These are phyloP conservation scores for Tolypocladium endophyticum DNA, from an alignment of 2,329 filamentous ascomycete genomes.

Conservation along the genomic window DNA sequence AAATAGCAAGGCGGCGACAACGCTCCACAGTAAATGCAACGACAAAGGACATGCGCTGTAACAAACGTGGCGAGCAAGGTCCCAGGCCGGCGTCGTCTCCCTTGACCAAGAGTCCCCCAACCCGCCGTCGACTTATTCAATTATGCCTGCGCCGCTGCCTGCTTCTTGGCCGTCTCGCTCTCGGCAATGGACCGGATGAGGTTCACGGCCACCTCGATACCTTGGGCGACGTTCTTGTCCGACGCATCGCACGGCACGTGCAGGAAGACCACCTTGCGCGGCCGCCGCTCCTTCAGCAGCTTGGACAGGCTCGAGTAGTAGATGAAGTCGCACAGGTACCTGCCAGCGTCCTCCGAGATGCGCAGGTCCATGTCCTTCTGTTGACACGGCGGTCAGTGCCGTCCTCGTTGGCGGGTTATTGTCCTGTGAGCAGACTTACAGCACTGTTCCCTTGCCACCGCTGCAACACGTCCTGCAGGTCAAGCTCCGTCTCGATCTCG, in stretches of 20 bases:
- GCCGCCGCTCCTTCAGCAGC: constrained; percentile 34
- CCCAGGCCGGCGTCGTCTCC: neutral
- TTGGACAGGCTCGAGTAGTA: constrained; percentile 60
- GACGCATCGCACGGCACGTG: constrained; percentile 57
- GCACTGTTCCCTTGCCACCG: constrained; percentile 43
- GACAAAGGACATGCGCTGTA: neutral
- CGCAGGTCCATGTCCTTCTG: constrained; percentile 35
- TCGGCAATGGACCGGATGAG: constrained; percentile 48
- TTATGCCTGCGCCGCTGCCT: neutral
- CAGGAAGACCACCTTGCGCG: constrained; percentile 52
- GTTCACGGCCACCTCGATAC: constrained; percentile 40
- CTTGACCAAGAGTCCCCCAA: neutral
- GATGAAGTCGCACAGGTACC: constrained; percentile 70
- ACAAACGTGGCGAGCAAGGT: neutral
- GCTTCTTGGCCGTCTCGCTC: constrained; percentile 26
- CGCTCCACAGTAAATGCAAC: neutral
- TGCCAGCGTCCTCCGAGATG: constrained; percentile 59
- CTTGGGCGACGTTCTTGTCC: constrained; percentile 33
- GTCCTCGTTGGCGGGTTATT: neutral
- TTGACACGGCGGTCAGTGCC: constrained; percentile 5
- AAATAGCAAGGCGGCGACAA: neutral
- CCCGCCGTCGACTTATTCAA: neutral
- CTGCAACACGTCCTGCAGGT: constrained; percentile 43
- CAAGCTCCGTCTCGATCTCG: constrained; percentile 46
- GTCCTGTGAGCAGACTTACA: constrained; percentile 24